Evolutionary conservation across 1,284 basidiomycete genomes (phyloP).

Genomic region (Ceratobasidium sp.): DNA sequence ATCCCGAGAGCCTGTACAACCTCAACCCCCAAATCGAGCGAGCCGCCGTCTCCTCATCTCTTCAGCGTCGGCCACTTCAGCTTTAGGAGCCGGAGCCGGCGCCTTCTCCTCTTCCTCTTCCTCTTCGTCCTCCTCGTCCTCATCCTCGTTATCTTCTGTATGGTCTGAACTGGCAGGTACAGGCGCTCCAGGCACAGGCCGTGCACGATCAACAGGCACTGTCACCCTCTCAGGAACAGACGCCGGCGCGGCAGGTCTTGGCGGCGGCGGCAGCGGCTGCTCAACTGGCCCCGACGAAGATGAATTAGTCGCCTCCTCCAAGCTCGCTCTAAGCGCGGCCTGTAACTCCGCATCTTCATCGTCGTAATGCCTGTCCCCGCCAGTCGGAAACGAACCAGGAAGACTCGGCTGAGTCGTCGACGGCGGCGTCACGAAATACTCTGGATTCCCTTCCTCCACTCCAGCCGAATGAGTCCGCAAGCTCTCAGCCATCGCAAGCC

Average conservation of each 20-base stretch:
- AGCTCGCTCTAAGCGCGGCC: constrained; percentile 84
- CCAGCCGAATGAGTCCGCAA: constrained; percentile 62
- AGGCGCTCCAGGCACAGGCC: background rate
- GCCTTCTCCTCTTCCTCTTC: constrained; percentile 54
- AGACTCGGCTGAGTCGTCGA: constrained; percentile 32
- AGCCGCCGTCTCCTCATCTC: constrained; percentile 82
- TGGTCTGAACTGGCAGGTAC: background rate
- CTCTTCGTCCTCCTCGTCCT: constrained; percentile 54
- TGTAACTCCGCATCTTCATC: constrained; percentile 89
- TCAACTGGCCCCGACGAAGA: background rate
- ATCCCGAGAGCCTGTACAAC: too few species aligned
- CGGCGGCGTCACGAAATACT: constrained; percentile 50
- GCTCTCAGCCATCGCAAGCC: constrained; percentile 76
- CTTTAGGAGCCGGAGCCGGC: constrained; percentile 51
- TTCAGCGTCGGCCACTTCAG: constrained; percentile 66
- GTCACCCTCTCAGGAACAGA: constrained; percentile 52
- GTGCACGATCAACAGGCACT: background rate
- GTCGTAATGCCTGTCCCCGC: constrained; percentile 67
- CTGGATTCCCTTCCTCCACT: constrained; percentile 53
- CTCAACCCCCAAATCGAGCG: constrained; percentile 72
- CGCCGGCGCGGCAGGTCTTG: constrained; percentile 45
- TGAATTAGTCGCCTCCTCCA: constrained; percentile 66
- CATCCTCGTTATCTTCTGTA: constrained; percentile 49
- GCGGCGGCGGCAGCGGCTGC: constrained; percentile 69
- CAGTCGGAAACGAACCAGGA: constrained; percentile 11